phyloP scores from a whole-genome alignment of 768 basidiomycete genomes.

The Phylloporus arenicola region DNA sequence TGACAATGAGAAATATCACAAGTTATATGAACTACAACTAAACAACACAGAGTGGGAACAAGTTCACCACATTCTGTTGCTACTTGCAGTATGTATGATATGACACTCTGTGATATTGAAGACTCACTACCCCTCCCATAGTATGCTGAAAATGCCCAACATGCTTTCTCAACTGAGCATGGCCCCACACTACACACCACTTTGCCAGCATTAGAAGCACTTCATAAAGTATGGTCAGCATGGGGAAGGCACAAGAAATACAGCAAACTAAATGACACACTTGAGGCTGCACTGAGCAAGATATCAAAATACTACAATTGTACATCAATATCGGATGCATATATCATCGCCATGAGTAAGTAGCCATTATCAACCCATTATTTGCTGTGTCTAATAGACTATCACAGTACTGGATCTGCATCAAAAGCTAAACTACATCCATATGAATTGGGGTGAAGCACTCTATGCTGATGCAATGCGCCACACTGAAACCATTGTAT shows the following conservation, averaged over 20 bases:
- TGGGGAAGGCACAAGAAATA: background rate
- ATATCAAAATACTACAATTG: conserved; percentile 1
- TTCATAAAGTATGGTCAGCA: conserved; percentile 7
- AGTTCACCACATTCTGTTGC: background rate
- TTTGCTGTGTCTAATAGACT: no score
- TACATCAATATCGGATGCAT: background rate
- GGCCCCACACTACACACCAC: background rate
- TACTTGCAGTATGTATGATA: background rate
- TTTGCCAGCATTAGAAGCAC: background rate
- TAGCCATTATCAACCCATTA: no score
- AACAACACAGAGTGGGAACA: background rate
- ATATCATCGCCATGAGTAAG: no score
- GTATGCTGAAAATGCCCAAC: conserved; percentile 8
- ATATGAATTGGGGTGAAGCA: no score
- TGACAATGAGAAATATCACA: background rate
- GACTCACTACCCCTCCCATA: background rate
- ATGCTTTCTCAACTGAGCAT: conserved; percentile 3
- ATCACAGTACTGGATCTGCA: no score
- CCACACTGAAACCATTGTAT: no score
- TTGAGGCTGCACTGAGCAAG: conserved; percentile 2
- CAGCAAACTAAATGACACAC: background rate
- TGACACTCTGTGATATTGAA: no score
- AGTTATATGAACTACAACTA: background rate
- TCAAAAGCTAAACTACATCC: no score
- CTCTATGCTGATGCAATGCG: no score